Base-by-base conservation (phyloP, 2,329 filamentous ascomycete genomes). In the Ophiostoma ips region DNA sequence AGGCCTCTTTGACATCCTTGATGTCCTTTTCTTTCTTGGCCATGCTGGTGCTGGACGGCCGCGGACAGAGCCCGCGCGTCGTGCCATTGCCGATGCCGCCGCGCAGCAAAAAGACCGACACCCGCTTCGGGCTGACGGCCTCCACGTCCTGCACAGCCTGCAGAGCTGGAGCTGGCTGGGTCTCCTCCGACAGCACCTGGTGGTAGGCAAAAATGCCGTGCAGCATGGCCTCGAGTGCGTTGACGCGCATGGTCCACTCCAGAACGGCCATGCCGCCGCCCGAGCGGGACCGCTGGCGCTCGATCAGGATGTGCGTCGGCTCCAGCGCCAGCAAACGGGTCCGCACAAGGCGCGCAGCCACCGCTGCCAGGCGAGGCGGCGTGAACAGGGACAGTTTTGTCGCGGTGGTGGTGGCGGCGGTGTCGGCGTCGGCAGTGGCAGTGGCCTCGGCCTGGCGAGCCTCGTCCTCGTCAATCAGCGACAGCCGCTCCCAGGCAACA, bases 171-270 rank as follows among this genome's bases (percentile, higher is more conserved):
- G n/a, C n/a, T n/a, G n/a, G n/a, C n/a, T n/a, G 21, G 11, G 5
- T n/a, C 12, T 1, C 9, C 12, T 12, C 18, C 12, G 16, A 2
- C 18, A 16, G 63, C 16, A 66, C 62, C 43, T 65, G 64, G 45
- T 86, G 59, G 0, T 80, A 75, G 47, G 73, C 69, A 35, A 90
- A 63, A 12, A 80, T 72, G 9, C 83, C 82, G 68, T 88, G 84
- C 0, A 94, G 65, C 79, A 92, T 92, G 4, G 79, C 78, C 63
- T 94, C 87, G 19, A 94, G 73, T 58, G 84, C 81, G 56, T 90
- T 90, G 9, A 94, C 86, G 1, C 85, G 72, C 37, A 92, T 62
- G 3, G 86, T 90, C 87, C 87, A 94, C 64, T 94, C 85, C 53
- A 81, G 76, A 1, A 94, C 79, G 0, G 79, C 74, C 0, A 76